Conservation (phyloP, 352 stramenopile genomes). For the Globisporangium canariense region DNA sequence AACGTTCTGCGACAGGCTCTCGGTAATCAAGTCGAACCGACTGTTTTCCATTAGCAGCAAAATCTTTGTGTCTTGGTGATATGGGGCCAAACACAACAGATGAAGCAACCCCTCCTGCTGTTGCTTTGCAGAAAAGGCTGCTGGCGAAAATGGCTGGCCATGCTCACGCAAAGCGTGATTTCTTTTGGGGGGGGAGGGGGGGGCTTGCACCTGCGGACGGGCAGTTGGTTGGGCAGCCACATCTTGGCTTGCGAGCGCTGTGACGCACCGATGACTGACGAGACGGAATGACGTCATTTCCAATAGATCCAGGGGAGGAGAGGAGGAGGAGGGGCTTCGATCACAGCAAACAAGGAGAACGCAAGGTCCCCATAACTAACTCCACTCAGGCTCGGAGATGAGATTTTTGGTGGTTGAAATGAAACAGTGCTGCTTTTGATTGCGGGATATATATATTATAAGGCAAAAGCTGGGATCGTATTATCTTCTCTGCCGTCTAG, state of each 20-base stretch:
- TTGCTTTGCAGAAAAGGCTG: background rate
- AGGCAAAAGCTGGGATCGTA: no score
- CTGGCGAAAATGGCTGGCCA: background rate
- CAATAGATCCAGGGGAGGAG: no score
- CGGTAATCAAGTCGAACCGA: background rate
- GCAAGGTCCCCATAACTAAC: background rate
- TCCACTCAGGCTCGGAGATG: background rate
- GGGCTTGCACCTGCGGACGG: no score
- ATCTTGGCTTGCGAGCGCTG: background rate
- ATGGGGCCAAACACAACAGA: no score
- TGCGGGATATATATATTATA: no score
- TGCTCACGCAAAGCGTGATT: background rate
- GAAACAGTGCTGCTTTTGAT: no score
- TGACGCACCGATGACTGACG: background rate
- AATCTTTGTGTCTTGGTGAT: background rate
- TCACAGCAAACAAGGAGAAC: background rate
- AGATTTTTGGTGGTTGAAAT: background rate
- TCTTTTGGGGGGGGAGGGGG: no score
- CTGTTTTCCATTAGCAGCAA: background rate
- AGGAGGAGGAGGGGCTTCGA: background rate
- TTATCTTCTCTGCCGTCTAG: no score
- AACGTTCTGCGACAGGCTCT: background rate
- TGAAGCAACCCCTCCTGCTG: no score
- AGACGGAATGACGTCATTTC: slow-evolving; percentile 8
- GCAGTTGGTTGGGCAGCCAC: background rate